A percentile compares a stretch with the other conserved stretches of the same genome.
Evolutionary conservation across 2,329 filamentous ascomycete species (phyloP).

Genomic region (Talaromyces sp.): DNA sequence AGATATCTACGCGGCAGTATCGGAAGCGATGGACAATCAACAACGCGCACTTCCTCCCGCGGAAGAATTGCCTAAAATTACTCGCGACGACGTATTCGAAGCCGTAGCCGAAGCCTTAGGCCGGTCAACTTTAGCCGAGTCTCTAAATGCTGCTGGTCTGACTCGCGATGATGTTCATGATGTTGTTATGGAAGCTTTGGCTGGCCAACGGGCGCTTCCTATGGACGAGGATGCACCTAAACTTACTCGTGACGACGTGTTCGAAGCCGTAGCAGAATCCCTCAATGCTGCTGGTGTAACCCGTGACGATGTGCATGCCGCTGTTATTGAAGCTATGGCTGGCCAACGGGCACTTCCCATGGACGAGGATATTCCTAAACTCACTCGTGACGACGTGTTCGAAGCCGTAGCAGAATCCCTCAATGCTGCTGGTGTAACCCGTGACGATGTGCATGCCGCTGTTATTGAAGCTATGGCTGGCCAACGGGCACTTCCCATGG

Average conservation of each 20-base stretch:
- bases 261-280: slow-evolving; percentile 46
- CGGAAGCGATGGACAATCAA: slow-evolving; percentile 19
- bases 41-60: neutral
- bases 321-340: slow-evolving; percentile 24
- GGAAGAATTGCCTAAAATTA: slow-evolving; percentile 4
- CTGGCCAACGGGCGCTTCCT: slow-evolving; percentile 30
- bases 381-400: slow-evolving; percentile 53
- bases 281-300: slow-evolving; percentile 41
- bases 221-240: slow-evolving; percentile 31
- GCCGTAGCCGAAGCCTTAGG: slow-evolving; percentile 16
- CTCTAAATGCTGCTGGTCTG: slow-evolving; percentile 34
- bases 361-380: slow-evolving; percentile 31
- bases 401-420: slow-evolving; percentile 30
- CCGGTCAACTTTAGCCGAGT: slow-evolving; percentile 2
- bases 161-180: slow-evolving; percentile 58
- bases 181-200: slow-evolving; percentile 23
- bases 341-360: slow-evolving; percentile 31
- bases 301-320: slow-evolving; percentile 55
- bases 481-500: slow-evolving; percentile 32
- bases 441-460: slow-evolving; percentile 54
- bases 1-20: slow-evolving; percentile 20
- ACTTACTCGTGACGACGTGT: slow-evolving; percentile 53
- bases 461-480: slow-evolving; percentile 24
- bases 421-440: slow-evolving; percentile 43
- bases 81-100: slow-evolving; percentile 58